Percentiles rank a stretch among this genome's conserved stretches.
These are phyloP conservation scores for Candida stauntonica DNA, from an alignment of 805 yeast species.

Conservation along the genomic window DNA sequence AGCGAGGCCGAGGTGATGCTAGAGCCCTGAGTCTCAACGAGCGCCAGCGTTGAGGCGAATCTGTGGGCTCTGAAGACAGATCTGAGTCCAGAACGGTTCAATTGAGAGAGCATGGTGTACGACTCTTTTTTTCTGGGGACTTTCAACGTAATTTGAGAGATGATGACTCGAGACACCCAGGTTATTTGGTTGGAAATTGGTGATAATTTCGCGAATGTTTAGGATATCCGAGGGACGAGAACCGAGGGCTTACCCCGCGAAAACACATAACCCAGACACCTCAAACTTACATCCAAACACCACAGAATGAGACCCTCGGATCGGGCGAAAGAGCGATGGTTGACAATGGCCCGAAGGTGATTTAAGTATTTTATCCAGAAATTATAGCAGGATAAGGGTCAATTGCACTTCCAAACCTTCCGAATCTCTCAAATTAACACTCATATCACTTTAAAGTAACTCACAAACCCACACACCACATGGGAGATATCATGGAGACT, in stretches of 20 bases:
- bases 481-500: slow-evolving; percentile 26
- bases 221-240: not conserved
- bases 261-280: too few species aligned
- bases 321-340: slow-evolving; percentile 5
- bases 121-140: slow-evolving; percentile 1
- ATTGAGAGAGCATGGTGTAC: too few species aligned
- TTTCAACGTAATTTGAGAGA: not conserved
- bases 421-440: too few species aligned
- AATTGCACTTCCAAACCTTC: too few species aligned
- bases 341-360: slow-evolving; percentile 7
- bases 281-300: too few species aligned
- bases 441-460: not conserved
- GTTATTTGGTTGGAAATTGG: not conserved
- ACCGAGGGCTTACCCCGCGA: not conserved
- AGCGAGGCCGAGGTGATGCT: slow-evolving; percentile 63
- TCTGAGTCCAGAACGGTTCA: slow-evolving; percentile 4
- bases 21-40: slow-evolving; percentile 57
- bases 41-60: slow-evolving; percentile 68
- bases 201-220: not conserved
- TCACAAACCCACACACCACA: slow-evolving; percentile 1
- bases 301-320: not conserved
- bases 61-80: slow-evolving; percentile 27
- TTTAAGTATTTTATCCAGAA: not conserved
- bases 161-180: not conserved
- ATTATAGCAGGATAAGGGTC: too few species aligned